Evolutionary conservation across 2,329 filamentous ascomycete species (phyloP), one percentile per base, ranked within the genome.

Genomic region (Clarireedia monteithiana): DNA sequence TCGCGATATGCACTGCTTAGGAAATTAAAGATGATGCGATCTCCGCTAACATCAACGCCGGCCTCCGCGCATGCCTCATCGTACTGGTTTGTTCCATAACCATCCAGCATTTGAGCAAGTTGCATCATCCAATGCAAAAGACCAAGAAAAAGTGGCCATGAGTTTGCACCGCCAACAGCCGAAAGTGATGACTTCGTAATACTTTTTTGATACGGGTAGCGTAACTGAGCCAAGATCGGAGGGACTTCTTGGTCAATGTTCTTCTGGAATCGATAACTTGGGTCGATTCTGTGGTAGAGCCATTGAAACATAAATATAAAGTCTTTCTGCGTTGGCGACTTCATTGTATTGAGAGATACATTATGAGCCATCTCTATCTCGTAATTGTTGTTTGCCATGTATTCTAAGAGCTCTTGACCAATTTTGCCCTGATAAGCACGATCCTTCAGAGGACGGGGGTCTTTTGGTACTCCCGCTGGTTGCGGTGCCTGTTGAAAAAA

Each of bases 41-140:
- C 91, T 4, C 89, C 89, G 10, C 80, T 85, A 27, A 97, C 85
- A 70, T 99, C 94, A 47, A 94, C 82, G 1, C 92, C 94, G 30
- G 84, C 86, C 65, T 96, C 92, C 44, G 87, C 79, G 69, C 91
- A 96, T 1, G 91, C 91, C 52, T 96, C 88, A 63, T 96, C 91
- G 70, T 96, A 99, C 48, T 84, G 83, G 57, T 91, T 86, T 54
- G 76, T 72, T 1, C 82, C 77, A 68, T 91, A 97, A 23, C 88
- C 82, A 60, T 97, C 91, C 67, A 97, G 82, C 86, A 97, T 95
- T 64, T 92, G 86, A 4, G 90, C 89, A 51, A 99, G 77, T 71
- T 97, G 91, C 92, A 99, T 96, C 84, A 99, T 92, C 94, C 94
- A 99, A 73, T 99, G 91, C 50, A 99, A 77, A 69, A 99, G 76